Evolutionary conservation across 1,284 basidiomycete species (phyloP).

Genomic region (Jaminaea rosea): DNA sequence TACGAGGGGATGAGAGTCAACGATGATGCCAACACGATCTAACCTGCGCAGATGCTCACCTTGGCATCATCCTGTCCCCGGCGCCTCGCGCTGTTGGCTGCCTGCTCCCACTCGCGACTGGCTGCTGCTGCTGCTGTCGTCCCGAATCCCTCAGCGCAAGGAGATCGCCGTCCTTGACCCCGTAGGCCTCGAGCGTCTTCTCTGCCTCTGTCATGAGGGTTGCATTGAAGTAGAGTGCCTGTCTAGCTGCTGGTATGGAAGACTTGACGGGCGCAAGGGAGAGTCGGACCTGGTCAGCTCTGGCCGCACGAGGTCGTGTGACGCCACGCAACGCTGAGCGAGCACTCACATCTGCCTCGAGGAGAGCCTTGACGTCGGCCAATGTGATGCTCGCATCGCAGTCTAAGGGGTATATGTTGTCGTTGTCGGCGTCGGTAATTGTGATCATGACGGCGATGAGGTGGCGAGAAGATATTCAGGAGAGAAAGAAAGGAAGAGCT

Average conservation of each 20-base stretch:
- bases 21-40: not conserved
- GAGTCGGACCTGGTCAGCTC: no score
- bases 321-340: not conserved
- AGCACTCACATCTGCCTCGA: slow-evolving; percentile 26
- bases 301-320: no score
- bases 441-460: slow-evolving; percentile 33
- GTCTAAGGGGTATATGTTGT: slow-evolving; percentile 34
- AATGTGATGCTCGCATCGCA: slow-evolving; percentile 34
- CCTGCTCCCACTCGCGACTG: slow-evolving; percentile 1
- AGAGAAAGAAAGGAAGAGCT: not conserved
- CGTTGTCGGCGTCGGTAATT: slow-evolving; percentile 28
- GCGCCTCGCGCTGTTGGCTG: slow-evolving; percentile 1
- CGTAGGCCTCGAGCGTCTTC: slow-evolving; percentile 22
- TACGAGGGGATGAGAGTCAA: not conserved
- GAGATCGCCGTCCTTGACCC: slow-evolving; percentile 34
- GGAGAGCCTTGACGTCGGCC: slow-evolving; percentile 36
- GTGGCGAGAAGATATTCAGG: not conserved
- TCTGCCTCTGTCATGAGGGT: slow-evolving; percentile 18
- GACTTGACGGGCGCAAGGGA: no score
- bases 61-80: not conserved
- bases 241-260: slow-evolving; percentile 21
- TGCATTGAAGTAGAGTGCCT: slow-evolving; percentile 23
- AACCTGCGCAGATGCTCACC: not conserved
- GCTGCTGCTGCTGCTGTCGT: not conserved
- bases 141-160: slow-evolving; percentile 17